These are phyloP conservation scores for Penicillium oxalicum DNA, from an alignment of 2,329 filamentous ascomycete species.

Conservation along the genomic window DNA sequence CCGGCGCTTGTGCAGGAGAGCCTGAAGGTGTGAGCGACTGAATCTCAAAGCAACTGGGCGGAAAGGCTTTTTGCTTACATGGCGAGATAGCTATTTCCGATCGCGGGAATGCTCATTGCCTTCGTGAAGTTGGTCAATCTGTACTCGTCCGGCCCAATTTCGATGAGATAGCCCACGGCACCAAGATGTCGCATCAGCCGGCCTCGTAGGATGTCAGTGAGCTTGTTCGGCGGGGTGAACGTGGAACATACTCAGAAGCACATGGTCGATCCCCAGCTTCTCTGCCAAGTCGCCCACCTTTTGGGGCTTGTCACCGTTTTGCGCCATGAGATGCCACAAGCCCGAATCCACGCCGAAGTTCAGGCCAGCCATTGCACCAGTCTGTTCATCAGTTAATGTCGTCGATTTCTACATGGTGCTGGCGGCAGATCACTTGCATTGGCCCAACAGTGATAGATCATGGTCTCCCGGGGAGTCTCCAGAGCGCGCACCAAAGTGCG, in stretches of 20 bases:
- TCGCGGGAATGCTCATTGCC: slow-evolving; percentile 16
- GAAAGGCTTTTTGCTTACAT: slow-evolving; percentile 12
- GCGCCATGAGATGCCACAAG: slow-evolving; percentile 5
- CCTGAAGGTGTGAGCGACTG: not conserved
- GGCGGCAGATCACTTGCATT: not conserved
- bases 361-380: slow-evolving; percentile 1
- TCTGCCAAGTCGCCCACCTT: not conserved
- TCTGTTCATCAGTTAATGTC: not conserved
- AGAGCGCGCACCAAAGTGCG: slow-evolving; percentile 5
- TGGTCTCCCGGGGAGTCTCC: slow-evolving; percentile 12
- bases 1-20: slow-evolving; percentile 4
- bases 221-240: not conserved
- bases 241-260: slow-evolving; percentile 14
- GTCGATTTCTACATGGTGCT: not conserved
- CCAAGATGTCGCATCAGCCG: slow-evolving; percentile 32
- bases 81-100: slow-evolving; percentile 21
- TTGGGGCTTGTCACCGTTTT: slow-evolving; percentile 5
- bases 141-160: slow-evolving; percentile 30
- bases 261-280: slow-evolving; percentile 9
- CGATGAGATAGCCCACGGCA: slow-evolving; percentile 32
- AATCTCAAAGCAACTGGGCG: not conserved
- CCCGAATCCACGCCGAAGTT: slow-evolving; percentile 4
- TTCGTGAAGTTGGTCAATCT: slow-evolving; percentile 28
- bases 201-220: slow-evolving; percentile 5
- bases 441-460: slow-evolving; percentile 8